These are phyloP conservation scores for Blastocystis sp. DNA, from an alignment of 352 stramenopile genomes.

Conservation along the genomic window DNA sequence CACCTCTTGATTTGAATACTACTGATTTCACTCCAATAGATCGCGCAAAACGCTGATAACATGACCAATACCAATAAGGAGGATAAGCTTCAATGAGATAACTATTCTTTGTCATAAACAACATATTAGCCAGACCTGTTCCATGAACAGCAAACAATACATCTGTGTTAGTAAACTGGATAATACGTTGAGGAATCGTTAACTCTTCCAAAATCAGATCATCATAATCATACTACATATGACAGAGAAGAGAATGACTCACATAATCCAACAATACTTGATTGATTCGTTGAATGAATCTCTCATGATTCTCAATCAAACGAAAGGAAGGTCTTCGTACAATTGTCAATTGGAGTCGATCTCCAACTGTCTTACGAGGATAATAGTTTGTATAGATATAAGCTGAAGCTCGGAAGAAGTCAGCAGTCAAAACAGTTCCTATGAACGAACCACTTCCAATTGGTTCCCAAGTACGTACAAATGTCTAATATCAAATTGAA, in stretches of 20 bases:
- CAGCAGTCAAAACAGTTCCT: neutral
- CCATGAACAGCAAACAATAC: conserved; percentile 25
- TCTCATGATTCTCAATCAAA: conserved; percentile 14
- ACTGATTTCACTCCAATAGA: neutral
- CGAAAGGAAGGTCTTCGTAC: conserved; percentile 15
- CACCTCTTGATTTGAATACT: conserved; percentile 22
- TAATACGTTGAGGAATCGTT: neutral
- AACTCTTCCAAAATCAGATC: conserved; percentile 28
- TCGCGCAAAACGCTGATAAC: conserved; percentile 34
- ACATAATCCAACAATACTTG: neutral
- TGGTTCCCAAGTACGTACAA: conserved; percentile 13
- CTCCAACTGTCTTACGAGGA: neutral
- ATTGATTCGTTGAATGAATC: conserved; percentile 14
- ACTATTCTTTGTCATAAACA: conserved; percentile 36
- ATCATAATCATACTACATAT: neutral
- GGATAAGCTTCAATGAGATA: conserved; percentile 48
- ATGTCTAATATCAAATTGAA: neutral
- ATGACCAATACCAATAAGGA: conserved; percentile 33
- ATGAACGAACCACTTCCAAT: conserved; percentile 17
- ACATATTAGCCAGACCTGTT: conserved; percentile 26
- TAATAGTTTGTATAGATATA: conserved; percentile 21
- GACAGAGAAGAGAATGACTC: neutral
- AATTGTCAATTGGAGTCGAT: neutral
- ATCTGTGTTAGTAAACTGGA: conserved; percentile 9
- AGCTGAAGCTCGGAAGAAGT: neutral